Percentiles rank a stretch among this genome's conserved stretches.
These are phyloP conservation scores for Coemansia furcata DNA, from an alignment of 192 early-diverging fungal species.

Conservation along the genomic window DNA sequence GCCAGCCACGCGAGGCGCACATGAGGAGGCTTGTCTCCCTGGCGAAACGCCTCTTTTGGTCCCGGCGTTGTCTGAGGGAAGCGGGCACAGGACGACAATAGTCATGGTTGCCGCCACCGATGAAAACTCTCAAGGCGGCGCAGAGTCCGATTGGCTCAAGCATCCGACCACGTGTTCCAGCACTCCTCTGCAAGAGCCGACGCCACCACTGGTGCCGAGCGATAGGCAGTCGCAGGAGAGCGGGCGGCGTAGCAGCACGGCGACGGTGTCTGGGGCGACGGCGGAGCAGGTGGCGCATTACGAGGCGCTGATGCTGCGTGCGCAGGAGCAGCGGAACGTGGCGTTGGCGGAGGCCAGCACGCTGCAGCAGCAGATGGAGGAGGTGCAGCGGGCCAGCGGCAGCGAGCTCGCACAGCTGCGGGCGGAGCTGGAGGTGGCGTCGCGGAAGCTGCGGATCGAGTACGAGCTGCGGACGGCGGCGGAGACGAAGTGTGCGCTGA, in stretches of 20 bases:
- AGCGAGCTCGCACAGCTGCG: slow-evolving; percentile 18
- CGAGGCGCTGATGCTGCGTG: slow-evolving; percentile 37
- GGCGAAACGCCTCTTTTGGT: neutral
- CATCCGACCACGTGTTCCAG: slow-evolving; percentile 26
- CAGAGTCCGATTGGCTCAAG: slow-evolving; percentile 40
- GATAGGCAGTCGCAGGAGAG: neutral
- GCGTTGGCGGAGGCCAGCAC: slow-evolving; percentile 29
- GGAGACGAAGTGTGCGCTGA: slow-evolving; percentile 46
- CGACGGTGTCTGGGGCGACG: neutral
- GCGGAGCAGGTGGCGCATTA: slow-evolving; percentile 5
- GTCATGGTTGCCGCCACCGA: slow-evolving; percentile 37
- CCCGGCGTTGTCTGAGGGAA: neutral
- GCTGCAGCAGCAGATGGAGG: slow-evolving; percentile 24
- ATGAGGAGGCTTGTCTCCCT: neutral
- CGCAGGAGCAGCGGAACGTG: slow-evolving; percentile 32
- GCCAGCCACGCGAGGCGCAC: neutral
- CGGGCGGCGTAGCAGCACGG: neutral
- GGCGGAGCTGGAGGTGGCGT: slow-evolving; percentile 15
- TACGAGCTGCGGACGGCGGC: slow-evolving; percentile 49
- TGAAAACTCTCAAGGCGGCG: slow-evolving; percentile 21
- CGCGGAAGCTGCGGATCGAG: slow-evolving; percentile 30
- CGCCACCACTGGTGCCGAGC: neutral
- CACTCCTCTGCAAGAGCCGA: neutral
- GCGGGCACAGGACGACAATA: slow-evolving; percentile 27
- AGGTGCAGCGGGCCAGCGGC: slow-evolving; percentile 10